Base-by-base conservation (phyloP, 148 eudicot species). In the Rhododendron kiyosumense region DNA sequence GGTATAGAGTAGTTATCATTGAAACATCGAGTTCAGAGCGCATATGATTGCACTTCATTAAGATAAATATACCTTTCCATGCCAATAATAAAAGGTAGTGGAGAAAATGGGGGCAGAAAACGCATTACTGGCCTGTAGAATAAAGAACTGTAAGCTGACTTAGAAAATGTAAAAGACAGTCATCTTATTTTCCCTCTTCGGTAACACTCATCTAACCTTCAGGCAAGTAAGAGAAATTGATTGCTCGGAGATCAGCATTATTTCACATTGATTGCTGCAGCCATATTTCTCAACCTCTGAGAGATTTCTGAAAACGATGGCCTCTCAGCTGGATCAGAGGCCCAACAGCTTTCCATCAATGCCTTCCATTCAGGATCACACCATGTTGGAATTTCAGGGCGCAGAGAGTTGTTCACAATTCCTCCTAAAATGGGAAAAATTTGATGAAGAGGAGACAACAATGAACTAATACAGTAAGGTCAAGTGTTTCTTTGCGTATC, bases 341-440 rank as follows among this genome's bases (percentile, higher is more conserved):
- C 90, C 99, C 99, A 97, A 86, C 98, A 93, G 87, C 96, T 94
- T 91, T 94, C 95, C 98, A 95, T 95, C 88, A 97, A 86, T 38
- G 96, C 81, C 76, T 92, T 97, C 99, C 99, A 97, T 86, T 95
- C 98, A 13, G 98, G 99, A 89, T 97, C 99, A 63, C 99, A 97
- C 99, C 99, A 97, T 54, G 95, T 90, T 22, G 99, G 99, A 80
- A 94, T 97, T 85, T 94, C 90, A 12, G 99, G 99, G 4, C 98
- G 98, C 84, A 97, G 85, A 24, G 93, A 85, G 92, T 95, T 93
- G 93, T 94, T 94, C 85, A 97, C 98, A 26, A 97, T 97, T 67
- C 99, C 99, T 49, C 98, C 99, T 97, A 83, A 51, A 86, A 86
- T 69, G 59, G 45, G n/a, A 13, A 43, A 57, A 69, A 32, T 43